Percentiles rank a stretch among this genome's conserved stretches.
phyloP scores from a whole-genome alignment of 2,329 filamentous ascomycete genomes.

The Fusarium zealandicum region DNA sequence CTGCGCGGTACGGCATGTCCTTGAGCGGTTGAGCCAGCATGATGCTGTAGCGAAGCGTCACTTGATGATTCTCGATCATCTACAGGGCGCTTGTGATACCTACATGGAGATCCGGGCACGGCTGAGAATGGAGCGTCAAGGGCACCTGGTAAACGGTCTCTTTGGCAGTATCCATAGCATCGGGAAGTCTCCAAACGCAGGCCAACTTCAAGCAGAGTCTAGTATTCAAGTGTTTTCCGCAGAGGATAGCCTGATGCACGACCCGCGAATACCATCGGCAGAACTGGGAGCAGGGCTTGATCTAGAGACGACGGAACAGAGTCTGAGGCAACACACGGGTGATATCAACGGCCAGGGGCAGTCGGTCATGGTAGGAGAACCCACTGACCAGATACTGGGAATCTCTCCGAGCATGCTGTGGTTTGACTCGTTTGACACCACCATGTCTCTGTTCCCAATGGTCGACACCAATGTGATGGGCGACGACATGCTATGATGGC shows the following conservation, averaged over 20 bases:
- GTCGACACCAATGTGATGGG: conserved; percentile 35
- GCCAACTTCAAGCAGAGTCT: background rate
- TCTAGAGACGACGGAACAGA: background rate
- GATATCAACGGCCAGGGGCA: conserved; percentile 5
- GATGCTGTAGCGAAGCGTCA: conserved; percentile 37
- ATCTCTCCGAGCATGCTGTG: conserved; percentile 40
- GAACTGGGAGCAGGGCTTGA: background rate
- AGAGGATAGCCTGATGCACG: background rate
- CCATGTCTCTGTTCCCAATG: conserved; percentile 38
- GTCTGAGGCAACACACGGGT: conserved; percentile 2
- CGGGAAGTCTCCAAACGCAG: conserved; percentile 16
- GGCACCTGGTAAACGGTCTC: conserved; percentile 33
- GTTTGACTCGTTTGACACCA: conserved; percentile 40
- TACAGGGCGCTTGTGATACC: conserved; percentile 34
- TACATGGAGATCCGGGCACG: conserved; percentile 36
- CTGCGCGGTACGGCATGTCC: conserved; percentile 29
- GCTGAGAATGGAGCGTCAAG: conserved; percentile 36
- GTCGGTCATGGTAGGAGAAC: conserved; percentile 4
- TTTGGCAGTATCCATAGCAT: conserved; percentile 37
- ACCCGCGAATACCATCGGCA: background rate
- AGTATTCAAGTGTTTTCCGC: background rate
- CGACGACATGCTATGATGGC: background rate
- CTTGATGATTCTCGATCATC: conserved; percentile 35
- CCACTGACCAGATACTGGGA: conserved; percentile 32
- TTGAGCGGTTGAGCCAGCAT: conserved; percentile 32